Percentiles rank a stretch among this genome's conserved stretches.
phyloP scores from a whole-genome alignment of 2,329 filamentous ascomycete species.

The Arthrobotrys pseudoclavata region DNA sequence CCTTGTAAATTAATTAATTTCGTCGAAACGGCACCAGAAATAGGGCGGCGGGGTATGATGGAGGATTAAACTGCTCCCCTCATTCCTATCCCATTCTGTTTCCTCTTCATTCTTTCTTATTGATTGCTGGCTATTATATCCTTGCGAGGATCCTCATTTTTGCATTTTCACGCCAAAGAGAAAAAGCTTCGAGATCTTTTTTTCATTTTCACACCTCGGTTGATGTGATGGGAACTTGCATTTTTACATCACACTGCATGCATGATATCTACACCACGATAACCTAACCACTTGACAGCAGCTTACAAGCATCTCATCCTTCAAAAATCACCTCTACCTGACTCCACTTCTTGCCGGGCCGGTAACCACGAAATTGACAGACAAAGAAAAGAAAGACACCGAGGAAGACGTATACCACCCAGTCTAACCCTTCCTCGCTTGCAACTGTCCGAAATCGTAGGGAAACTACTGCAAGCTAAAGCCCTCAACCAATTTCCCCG shows the following conservation, averaged over 20 bases:
- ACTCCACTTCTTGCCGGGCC: conserved; percentile 18
- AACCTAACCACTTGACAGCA: conserved; percentile 21
- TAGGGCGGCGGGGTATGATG: conserved; percentile 51
- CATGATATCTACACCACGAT: conserved; percentile 39
- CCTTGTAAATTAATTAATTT: conserved; percentile 31
- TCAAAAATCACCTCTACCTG: conserved; percentile 21
- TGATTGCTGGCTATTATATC: conserved; percentile 6
- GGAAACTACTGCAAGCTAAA: conserved; percentile 42
- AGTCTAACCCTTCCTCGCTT: conserved; percentile 50
- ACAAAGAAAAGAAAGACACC: conserved; percentile 14
- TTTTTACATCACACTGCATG: conserved; percentile 36
- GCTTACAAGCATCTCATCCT: conserved; percentile 32
- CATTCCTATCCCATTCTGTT: conserved; percentile 15
- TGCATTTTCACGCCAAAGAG: background rate
- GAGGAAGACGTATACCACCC: conserved; percentile 20
- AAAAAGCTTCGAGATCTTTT: conserved; percentile 23
- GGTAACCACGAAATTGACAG: conserved; percentile 4
- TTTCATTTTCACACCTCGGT: conserved; percentile 26
- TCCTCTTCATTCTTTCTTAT: conserved; percentile 18
- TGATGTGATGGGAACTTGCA: conserved; percentile 52
- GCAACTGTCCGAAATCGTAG: conserved; percentile 49
- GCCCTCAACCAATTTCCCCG: conserved; percentile 35
- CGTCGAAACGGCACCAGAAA: conserved; percentile 32
- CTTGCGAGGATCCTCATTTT: conserved; percentile 25
- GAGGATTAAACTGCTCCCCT: conserved; percentile 32